phyloP scores from a whole-genome alignment of 2,329 filamentous ascomycete species.

The Fusarium sp. region DNA sequence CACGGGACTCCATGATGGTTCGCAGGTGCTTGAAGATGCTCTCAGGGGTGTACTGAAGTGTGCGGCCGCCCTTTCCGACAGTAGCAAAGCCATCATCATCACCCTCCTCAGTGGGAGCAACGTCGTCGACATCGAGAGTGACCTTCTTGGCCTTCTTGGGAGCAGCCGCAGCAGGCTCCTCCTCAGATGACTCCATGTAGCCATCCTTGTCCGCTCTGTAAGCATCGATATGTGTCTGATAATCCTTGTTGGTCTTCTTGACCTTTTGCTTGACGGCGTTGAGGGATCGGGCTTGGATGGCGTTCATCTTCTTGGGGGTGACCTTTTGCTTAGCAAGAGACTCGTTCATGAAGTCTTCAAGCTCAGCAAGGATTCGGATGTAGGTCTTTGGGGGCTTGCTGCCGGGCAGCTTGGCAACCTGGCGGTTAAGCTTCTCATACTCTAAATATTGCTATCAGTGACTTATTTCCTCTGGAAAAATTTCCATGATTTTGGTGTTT shows the following conservation, averaged over 20 bases:
- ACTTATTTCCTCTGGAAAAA: not conserved
- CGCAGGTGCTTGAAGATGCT: conserved; percentile 98
- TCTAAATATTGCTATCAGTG: conserved; percentile 61
- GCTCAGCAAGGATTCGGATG: conserved; percentile 89
- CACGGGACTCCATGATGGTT: conserved; percentile 91
- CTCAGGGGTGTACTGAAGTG: conserved; percentile 92
- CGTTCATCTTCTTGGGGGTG: conserved; percentile 98
- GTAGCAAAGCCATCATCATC: conserved; percentile 90
- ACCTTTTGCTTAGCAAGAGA: conserved; percentile 95
- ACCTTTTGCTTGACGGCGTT: conserved; percentile 98
- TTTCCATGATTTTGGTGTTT: not conserved
- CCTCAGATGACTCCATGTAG: conserved; percentile 87
- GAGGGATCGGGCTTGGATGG: conserved; percentile 89
- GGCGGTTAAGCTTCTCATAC: conserved; percentile 92
- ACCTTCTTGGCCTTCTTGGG: conserved; percentile 59
- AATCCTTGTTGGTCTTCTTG: conserved; percentile 98
- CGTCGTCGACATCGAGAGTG: conserved; percentile 57
- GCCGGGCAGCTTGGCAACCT: conserved; percentile 80
- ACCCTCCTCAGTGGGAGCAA: conserved; percentile 59
- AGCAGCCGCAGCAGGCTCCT: conserved; percentile 65
- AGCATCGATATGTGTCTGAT: conserved; percentile 84
- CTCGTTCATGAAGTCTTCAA: conserved; percentile 95
- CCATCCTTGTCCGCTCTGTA: conserved; percentile 86
- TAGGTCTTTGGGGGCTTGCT: conserved; percentile 88
- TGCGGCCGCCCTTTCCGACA: conserved; percentile 88